phyloP scores from a whole-genome alignment of 441 rosid genomes.

The Metrosideros polymorpha region DNA sequence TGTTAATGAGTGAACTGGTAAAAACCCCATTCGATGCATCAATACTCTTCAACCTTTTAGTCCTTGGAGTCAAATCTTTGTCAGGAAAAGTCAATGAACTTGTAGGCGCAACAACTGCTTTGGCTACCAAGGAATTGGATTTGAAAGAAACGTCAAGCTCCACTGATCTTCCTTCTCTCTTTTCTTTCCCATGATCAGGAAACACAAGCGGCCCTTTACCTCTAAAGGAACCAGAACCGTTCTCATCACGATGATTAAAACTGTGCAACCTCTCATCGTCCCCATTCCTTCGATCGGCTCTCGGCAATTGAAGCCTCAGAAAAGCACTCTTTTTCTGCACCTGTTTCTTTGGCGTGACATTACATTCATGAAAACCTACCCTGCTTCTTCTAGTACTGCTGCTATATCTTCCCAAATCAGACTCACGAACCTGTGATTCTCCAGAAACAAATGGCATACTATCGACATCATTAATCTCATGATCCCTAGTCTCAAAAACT shows the following conservation, averaged over 20 bases:
- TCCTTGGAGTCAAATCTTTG: slow-evolving; percentile 28
- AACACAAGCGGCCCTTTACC: slow-evolving; percentile 35
- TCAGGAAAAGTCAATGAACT: slow-evolving; percentile 22
- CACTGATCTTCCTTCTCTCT: slow-evolving; percentile 27
- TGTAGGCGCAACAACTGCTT: slow-evolving; percentile 41
- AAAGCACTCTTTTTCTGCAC: slow-evolving; percentile 78
- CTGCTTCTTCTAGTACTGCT: slow-evolving; percentile 30
- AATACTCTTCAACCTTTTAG: slow-evolving; percentile 30
- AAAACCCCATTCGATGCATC: background rate
- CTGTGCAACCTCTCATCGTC: slow-evolving; percentile 36
- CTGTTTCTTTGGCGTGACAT: slow-evolving; percentile 41
- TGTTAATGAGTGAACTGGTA: background rate
- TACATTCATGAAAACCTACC: slow-evolving; percentile 40
- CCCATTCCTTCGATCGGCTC: slow-evolving; percentile 36
- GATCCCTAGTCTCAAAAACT: slow-evolving; percentile 16
- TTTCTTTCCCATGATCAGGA: slow-evolving; percentile 31
- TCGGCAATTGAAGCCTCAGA: slow-evolving; percentile 63
- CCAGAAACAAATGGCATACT: slow-evolving; percentile 18
- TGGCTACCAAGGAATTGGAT: slow-evolving; percentile 75
- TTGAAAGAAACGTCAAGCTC: slow-evolving; percentile 15
- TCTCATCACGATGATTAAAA: slow-evolving; percentile 24
- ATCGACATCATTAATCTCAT: slow-evolving; percentile 16
- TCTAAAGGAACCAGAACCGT: background rate
- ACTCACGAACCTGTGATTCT: slow-evolving; percentile 31
- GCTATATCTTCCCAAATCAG: slow-evolving; percentile 28